Percentiles rank a stretch among this genome's conserved stretches.
Evolutionary conservation across 306 rosid genomes (phyloP).

Genomic region (Pyrus bretschneideri): DNA sequence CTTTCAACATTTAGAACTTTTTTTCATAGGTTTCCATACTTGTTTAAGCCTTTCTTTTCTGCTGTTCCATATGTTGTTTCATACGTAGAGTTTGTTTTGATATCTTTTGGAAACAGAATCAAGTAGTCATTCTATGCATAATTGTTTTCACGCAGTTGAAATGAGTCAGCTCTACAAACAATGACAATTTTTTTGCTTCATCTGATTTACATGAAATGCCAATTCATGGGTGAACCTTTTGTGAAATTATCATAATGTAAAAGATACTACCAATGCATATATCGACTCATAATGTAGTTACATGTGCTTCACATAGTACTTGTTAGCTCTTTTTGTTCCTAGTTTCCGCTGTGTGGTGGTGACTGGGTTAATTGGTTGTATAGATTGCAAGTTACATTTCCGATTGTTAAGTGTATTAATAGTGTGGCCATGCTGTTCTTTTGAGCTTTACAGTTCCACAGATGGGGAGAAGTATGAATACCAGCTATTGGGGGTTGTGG

Average conservation of each 20-base stretch:
- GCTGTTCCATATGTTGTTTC: not conserved
- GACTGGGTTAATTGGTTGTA: not conserved
- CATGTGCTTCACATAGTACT: not conserved
- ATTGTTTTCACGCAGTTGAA: not conserved
- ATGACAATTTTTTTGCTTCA: not conserved
- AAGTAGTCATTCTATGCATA: not conserved
- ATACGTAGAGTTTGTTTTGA: not conserved
- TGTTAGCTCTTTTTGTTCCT: not conserved
- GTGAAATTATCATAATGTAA: not conserved
- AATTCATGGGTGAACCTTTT: not conserved
- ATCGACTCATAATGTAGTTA: not conserved
- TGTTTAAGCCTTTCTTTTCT: not conserved
- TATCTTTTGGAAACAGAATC: not conserved
- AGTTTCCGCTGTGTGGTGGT: not conserved
- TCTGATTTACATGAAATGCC: not conserved
- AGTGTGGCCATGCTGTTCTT: not conserved
- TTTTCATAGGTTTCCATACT: not conserved
- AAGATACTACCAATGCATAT: not conserved
- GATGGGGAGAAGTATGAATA: constrained; percentile 49
- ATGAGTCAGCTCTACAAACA: not conserved
- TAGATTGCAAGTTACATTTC: not conserved
- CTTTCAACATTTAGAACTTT: not conserved
- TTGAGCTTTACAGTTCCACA: constrained; percentile 36
- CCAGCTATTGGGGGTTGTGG: constrained; percentile 68
- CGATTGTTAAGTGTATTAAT: not conserved